Percentiles rank a stretch among this genome's conserved stretches.
Evolutionary conservation across 2,329 filamentous ascomycete genomes (phyloP).

Genomic region (Zymoseptoria passerinii): DNA sequence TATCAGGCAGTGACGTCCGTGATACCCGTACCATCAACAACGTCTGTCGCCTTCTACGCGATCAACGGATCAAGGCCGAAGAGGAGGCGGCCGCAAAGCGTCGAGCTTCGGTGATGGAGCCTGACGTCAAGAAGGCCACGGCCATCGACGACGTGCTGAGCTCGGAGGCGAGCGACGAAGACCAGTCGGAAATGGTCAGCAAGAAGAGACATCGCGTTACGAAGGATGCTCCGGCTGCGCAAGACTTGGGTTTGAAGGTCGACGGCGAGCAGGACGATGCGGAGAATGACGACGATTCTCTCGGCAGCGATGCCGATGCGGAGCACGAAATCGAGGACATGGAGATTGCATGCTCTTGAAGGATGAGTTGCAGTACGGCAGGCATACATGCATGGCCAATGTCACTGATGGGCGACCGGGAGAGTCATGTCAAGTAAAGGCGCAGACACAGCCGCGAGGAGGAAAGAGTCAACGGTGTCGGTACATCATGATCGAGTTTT

Average conservation of each 20-base stretch:
- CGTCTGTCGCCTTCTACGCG: neutral
- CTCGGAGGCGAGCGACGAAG: neutral
- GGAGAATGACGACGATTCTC: neutral
- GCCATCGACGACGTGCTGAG: neutral
- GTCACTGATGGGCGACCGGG: neutral
- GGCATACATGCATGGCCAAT: neutral
- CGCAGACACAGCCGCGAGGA: neutral
- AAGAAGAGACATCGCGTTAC: neutral
- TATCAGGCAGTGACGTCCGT: neutral
- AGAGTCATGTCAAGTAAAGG: neutral
- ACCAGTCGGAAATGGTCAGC: neutral
- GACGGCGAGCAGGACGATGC: neutral
- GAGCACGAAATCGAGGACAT: neutral
- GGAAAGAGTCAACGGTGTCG: neutral
- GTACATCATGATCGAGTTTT: neutral
- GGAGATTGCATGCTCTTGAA: neutral
- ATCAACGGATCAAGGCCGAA: neutral
- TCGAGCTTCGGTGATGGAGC: neutral
- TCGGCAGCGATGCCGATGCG: neutral
- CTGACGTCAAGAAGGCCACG: neutral
- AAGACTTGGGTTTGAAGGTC: neutral
- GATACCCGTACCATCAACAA: neutral
- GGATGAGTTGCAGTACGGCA: neutral
- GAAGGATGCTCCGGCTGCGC: neutral
- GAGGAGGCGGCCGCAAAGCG: neutral